Evolutionary conservation across 257 asterid species (phyloP), one percentile per base, ranked within the genome.

Genomic region (Nicotiana benthamiana): DNA sequence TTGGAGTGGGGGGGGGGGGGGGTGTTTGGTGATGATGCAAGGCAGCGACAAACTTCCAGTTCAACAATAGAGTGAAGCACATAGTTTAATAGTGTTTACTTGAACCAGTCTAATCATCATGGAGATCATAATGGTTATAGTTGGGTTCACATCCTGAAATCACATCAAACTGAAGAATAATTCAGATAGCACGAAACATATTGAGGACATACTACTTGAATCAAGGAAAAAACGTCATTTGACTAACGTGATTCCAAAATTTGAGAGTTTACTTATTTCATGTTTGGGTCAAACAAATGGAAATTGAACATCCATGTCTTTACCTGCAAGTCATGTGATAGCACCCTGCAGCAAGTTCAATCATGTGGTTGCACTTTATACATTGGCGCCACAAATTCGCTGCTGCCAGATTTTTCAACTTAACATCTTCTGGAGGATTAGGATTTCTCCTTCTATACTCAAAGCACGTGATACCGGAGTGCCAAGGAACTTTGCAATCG

Each of bases 321-420:
- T 84, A 92, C 93, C 97, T 92, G 93, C 97, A 92, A 72, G 86
- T 83, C 46, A 90, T 90, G 85, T 90, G 97, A 88, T 89, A 87
- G 90, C 93, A 92, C 82, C 97, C 97, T 20, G 83, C 82, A 51
- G 76, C 84, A 83, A 92, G 93, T 66, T 90, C 90, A 63, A 92
- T 87, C 90, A 92, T 86, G 79, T 87, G 87, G 51, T 70, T 84
- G 87, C 97, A 92, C 74, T 86, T 80, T 1, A 83, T 80, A 86
- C 97, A 90, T 70, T 89, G 91, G 34, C 91, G 92, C 95, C 97
- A 92, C 63, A 56, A 86, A 27, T 87, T 87, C 63, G 27, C 12
- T 28, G 85, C 30, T 61, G 93, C 97, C 79, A 92, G 80, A 81
- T 74, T 77, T 86, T 86, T 88, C n/a, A 92, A 84, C 74, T 80